phyloP scores from a whole-genome alignment of 345 rosid species.

The Euphorbia tirucalli region DNA sequence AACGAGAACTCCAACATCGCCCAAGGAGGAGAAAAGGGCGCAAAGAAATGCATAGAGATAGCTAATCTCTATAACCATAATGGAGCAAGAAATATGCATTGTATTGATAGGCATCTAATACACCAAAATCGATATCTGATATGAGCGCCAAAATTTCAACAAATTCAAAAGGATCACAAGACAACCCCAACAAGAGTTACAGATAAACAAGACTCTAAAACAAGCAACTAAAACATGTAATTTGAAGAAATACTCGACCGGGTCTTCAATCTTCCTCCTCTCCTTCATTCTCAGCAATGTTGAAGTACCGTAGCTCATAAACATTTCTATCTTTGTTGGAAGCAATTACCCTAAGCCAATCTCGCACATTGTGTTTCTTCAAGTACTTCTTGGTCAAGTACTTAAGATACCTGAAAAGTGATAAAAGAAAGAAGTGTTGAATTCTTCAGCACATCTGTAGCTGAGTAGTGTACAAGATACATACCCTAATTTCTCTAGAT shows the following conservation, averaged over 20 bases:
- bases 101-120: slow-evolving; percentile 9
- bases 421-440: neutral
- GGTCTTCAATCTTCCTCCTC: slow-evolving; percentile 29
- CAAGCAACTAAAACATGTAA: slow-evolving; percentile 4
- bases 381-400: slow-evolving; percentile 83
- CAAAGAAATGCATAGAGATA: neutral
- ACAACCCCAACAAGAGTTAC: neutral
- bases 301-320: slow-evolving; percentile 30
- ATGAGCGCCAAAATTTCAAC: slow-evolving; percentile 18
- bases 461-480: neutral
- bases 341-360: slow-evolving; percentile 87
- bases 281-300: slow-evolving; percentile 32
- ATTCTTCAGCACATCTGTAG: neutral
- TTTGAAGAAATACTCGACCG: neutral
- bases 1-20: too few relatives aligned
- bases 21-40: too few relatives aligned
- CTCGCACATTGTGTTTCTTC: slow-evolving; percentile 89
- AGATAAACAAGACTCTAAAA: slow-evolving; percentile 4
- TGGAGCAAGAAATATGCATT: slow-evolving; percentile 6
- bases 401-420: slow-evolving; percentile 65
- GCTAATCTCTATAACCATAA: neutral
- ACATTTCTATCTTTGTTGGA: slow-evolving; percentile 73
- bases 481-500: neutral
- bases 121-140: neutral
- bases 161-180: neutral